Evolutionary conservation across 2,329 filamentous ascomycete genomes (phyloP).

Genomic region (Lomentospora prolificans): DNA sequence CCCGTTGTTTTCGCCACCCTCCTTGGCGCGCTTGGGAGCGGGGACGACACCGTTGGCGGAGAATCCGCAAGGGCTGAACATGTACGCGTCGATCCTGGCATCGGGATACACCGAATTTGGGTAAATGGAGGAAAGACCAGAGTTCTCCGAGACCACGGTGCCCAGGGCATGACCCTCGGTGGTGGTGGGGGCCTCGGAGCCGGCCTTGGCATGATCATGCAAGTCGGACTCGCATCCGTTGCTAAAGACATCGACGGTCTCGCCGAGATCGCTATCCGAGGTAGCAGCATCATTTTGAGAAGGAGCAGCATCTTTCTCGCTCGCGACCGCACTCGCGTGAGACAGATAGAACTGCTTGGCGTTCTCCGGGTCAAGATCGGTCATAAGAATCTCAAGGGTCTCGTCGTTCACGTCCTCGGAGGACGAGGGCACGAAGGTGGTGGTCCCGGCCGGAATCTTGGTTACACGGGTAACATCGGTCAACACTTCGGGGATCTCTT

Average conservation of each 20-base stretch:
- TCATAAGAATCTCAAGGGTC: conserved; percentile 67
- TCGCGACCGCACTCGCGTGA: conserved; percentile 80
- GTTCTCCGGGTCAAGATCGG: conserved; percentile 57
- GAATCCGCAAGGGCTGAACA: conserved; percentile 94
- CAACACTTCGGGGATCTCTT: conserved; percentile 26
- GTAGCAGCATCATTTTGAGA: conserved; percentile 5
- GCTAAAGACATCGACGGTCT: conserved; percentile 70
- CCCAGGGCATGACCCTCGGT: conserved; percentile 92
- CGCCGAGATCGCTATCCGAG: conserved; percentile 37
- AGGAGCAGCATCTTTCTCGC: conserved; percentile 54
- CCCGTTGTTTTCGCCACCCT: conserved; percentile 14
- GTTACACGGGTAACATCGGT: conserved; percentile 23
- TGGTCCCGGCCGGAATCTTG: conserved; percentile 44
- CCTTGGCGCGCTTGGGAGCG: conserved; percentile 48
- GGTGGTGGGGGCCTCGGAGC: conserved; percentile 60
- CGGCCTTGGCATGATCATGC: conserved; percentile 38
- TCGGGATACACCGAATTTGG: conserved; percentile 81
- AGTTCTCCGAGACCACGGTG: conserved; percentile 81
- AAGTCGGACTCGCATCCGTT: conserved; percentile 45
- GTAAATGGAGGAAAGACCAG: conserved; percentile 83
- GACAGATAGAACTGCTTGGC: conserved; percentile 62
- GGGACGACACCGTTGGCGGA: conserved; percentile 95
- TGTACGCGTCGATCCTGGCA: conserved; percentile 86
- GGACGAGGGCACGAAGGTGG: conserved; percentile 26
- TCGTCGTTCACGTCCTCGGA: conserved; percentile 55